Percentiles rank a stretch among this genome's conserved stretches.
These are phyloP conservation scores for Neurospora sp. DNA, from an alignment of 495 filamentous ascomycete genomes.

Conservation along the genomic window DNA sequence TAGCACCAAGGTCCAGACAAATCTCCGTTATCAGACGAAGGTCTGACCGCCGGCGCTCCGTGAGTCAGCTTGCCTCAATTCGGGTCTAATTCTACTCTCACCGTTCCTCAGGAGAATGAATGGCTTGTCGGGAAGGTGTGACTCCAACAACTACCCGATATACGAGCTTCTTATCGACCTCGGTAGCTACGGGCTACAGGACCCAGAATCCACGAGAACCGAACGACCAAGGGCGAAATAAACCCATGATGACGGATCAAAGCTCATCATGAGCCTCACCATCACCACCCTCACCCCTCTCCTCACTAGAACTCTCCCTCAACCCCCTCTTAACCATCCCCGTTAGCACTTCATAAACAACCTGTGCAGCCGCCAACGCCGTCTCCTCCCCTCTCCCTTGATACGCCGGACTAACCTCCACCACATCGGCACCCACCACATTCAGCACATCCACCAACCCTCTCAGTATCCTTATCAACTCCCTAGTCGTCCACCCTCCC, in stretches of 20 bases:
- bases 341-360: conserved; percentile 72
- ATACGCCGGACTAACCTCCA: conserved; percentile 81
- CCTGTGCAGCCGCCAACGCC: conserved; percentile 72
- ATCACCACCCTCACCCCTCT: not conserved
- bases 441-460: conserved; percentile 56
- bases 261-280: conserved; percentile 21
- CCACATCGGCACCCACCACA: conserved; percentile 65
- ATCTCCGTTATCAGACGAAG: not conserved
- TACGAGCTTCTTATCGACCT: not conserved
- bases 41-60: not conserved
- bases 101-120: not conserved
- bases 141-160: not conserved
- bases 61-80: not conserved
- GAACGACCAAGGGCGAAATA: not conserved
- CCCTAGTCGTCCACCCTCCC: conserved; percentile 64
- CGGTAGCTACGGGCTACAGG: not conserved
- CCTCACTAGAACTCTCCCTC: conserved; percentile 4
- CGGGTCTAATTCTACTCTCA: not conserved
- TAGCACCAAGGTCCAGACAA: not conserved
- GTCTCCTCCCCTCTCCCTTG: conserved; percentile 77
- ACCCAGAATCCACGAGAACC: not conserved
- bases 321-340: conserved; percentile 58
- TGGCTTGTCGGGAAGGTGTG: not conserved
- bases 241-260: conserved; percentile 7
- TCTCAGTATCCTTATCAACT: conserved; percentile 58